Percentiles rank a stretch among this genome's conserved stretches.
phyloP scores from a whole-genome alignment of 208 protist genomes.

The Trypanosoma brucei region DNA sequence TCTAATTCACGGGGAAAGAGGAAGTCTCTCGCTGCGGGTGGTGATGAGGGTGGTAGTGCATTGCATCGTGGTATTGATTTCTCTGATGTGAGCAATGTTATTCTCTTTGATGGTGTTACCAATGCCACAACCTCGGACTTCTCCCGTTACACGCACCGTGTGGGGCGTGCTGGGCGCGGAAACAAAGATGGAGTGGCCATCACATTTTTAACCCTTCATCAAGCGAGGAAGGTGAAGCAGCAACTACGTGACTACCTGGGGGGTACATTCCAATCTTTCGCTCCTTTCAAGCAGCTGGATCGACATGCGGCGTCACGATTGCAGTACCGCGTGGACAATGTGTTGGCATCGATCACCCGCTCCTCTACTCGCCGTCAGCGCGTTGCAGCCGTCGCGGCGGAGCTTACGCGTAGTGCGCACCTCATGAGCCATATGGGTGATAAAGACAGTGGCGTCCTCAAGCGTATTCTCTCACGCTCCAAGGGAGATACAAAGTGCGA shows the following conservation, averaged over 20 bases:
- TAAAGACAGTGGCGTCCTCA: conserved; percentile 81
- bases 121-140: conserved; percentile 67
- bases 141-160: conserved; percentile 94
- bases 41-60: conserved; percentile 27
- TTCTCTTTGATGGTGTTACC: conserved; percentile 96
- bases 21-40: not conserved
- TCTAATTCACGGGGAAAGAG: not conserved
- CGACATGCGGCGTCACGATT: conserved; percentile 71
- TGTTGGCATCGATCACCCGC: conserved; percentile 68
- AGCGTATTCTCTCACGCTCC: conserved; percentile 71
- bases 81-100: conserved; percentile 91
- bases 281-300: conserved; percentile 74
- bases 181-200: conserved; percentile 88
- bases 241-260: conserved; percentile 59
- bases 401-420: conserved; percentile 86
- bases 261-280: conserved; percentile 37
- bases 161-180: conserved; percentile 92
- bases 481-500: conserved; percentile 78
- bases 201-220: conserved; percentile 74
- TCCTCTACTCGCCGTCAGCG: conserved; percentile 76
- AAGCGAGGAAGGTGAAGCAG: conserved; percentile 53
- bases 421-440: conserved; percentile 89
- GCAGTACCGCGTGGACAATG: conserved; percentile 84
- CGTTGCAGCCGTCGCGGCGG: conserved; percentile 74
- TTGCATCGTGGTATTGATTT: conserved; percentile 97